Evolutionary conservation across 2,329 filamentous ascomycete genomes (phyloP).

Genomic region (Trichoderma koningiopsis): DNA sequence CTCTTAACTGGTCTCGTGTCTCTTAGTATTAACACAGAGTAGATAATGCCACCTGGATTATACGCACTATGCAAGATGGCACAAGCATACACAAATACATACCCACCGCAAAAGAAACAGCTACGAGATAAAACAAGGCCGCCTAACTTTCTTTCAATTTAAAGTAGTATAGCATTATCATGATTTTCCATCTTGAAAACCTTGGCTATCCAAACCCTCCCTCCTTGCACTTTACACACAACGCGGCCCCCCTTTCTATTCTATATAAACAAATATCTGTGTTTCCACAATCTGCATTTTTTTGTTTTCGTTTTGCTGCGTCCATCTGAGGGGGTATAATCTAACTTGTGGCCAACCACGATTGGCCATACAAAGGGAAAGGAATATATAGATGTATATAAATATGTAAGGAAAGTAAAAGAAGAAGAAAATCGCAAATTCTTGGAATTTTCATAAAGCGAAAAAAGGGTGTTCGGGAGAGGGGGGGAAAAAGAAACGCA

Average conservation of each 20-base stretch:
- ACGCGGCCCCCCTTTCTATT: slow-evolving; percentile 9
- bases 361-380: slow-evolving; percentile 21
- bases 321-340: slow-evolving; percentile 25
- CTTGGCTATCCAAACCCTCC: slow-evolving; percentile 16
- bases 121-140: neutral
- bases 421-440: neutral
- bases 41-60: neutral
- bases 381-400: neutral
- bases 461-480: neutral
- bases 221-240: neutral
- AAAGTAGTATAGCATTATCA: slow-evolving; percentile 16
- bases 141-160: neutral
- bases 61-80: neutral
- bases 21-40: neutral
- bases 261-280: neutral
- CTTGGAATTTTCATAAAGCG: neutral
- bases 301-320: neutral
- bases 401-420: neutral
- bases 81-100: neutral
- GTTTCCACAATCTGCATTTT: neutral
- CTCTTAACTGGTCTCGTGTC: no score
- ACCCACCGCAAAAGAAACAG: neutral
- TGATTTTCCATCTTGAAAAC: neutral
- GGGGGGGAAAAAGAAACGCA: neutral
- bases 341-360: slow-evolving; percentile 16